phyloP scores from a whole-genome alignment of 331 rosid genomes.

The Telfairia occidentalis region DNA sequence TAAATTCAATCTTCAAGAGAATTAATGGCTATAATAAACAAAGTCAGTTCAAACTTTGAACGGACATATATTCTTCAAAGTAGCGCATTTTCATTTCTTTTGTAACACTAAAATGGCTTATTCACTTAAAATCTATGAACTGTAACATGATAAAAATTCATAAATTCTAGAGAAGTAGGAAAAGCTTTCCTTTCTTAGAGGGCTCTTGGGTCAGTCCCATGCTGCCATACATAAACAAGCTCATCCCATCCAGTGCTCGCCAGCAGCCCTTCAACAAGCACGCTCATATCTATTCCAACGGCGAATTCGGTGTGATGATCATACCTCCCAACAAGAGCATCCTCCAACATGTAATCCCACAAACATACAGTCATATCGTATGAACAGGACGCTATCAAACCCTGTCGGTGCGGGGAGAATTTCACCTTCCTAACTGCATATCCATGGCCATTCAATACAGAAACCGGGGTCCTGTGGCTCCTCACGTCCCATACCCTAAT shows the following conservation, averaged over 20 bases:
- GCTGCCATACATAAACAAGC: conserved; percentile 86
- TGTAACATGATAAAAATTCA: not conserved
- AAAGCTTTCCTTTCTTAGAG: conserved; percentile 30
- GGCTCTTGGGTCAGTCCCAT: conserved; percentile 90
- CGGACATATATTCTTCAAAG: not conserved
- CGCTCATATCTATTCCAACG: conserved; percentile 84
- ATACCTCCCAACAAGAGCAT: conserved; percentile 64
- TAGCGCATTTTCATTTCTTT: not conserved
- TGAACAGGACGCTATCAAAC: conserved; percentile 58
- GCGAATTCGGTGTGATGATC: conserved; percentile 87
- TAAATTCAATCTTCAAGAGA: not conserved
- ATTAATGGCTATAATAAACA: not conserved
- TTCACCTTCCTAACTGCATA: conserved; percentile 69
- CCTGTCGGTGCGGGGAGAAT: conserved; percentile 66
- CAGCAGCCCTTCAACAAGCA: conserved; percentile 77
- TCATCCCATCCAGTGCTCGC: conserved; percentile 98
- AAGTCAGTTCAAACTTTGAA: not conserved
- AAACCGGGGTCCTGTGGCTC: conserved; percentile 39
- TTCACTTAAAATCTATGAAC: conserved; percentile 1
- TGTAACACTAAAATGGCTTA: not conserved
- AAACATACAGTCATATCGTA: conserved; percentile 84
- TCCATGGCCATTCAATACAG: conserved; percentile 66
- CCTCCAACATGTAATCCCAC: conserved; percentile 88
- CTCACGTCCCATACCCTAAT: conserved; percentile 83
- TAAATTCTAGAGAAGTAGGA: not conserved